Conservation (phyloP, 106 monocot genomes). For the Dendrobium officinale region DNA sequence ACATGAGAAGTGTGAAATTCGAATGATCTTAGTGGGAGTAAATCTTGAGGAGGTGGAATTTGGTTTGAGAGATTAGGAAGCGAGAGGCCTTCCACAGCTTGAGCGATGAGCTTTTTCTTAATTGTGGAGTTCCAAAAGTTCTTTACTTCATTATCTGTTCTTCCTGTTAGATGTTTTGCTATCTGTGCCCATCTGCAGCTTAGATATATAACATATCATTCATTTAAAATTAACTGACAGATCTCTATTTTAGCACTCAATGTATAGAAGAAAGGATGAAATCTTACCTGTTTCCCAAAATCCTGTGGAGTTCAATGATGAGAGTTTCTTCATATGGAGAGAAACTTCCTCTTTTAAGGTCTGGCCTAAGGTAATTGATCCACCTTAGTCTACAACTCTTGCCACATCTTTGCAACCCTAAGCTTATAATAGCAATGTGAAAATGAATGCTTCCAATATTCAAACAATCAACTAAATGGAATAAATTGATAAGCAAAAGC, state of each 20-base stretch:
- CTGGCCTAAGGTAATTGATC: slow-evolving; percentile 63
- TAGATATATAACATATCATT: not conserved
- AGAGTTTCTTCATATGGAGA: slow-evolving; percentile 10
- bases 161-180: slow-evolving; percentile 17
- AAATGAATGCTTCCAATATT: not conserved
- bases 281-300: slow-evolving; percentile 13
- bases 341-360: slow-evolving; percentile 21
- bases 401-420: slow-evolving; percentile 55
- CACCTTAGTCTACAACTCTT: slow-evolving; percentile 62
- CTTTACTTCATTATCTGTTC: slow-evolving; percentile 23
- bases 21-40: not conserved
- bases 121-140: slow-evolving; percentile 25
- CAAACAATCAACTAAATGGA: not conserved
- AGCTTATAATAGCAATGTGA: not conserved
- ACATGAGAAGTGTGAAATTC: not conserved
- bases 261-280: not conserved
- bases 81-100: slow-evolving; percentile 11
- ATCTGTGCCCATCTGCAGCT: slow-evolving; percentile 15
- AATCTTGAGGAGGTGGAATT: slow-evolving; percentile 2
- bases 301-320: slow-evolving; percentile 13
- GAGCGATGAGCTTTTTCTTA: slow-evolving; percentile 22
- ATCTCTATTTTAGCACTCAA: too few relatives aligned
- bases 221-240: not conserved
- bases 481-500: not conserved
- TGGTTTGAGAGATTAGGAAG: not conserved